phyloP scores from a whole-genome alignment of 2,329 filamentous ascomycete genomes.

The Pochonia chlamydosporia region DNA sequence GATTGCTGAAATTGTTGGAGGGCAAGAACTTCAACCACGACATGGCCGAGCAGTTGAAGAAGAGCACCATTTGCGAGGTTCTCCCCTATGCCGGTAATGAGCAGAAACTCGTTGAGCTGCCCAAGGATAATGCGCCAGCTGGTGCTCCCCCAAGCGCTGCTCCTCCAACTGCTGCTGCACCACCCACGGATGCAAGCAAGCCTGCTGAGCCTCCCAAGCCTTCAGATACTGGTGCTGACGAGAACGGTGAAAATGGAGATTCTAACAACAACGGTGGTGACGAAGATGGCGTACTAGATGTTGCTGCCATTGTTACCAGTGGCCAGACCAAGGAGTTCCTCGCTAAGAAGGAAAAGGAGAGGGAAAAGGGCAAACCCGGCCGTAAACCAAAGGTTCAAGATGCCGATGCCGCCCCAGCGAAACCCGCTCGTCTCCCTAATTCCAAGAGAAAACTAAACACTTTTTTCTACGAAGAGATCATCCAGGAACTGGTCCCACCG shows the following conservation, averaged over 20 bases:
- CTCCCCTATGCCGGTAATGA: conserved; percentile 47
- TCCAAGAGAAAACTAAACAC: conserved; percentile 62
- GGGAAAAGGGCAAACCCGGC: conserved; percentile 61
- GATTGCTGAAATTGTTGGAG: conserved; percentile 61
- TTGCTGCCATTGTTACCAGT: conserved; percentile 77
- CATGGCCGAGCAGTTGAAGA: conserved; percentile 67
- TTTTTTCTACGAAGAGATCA: conserved; percentile 68
- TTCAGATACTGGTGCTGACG: conserved; percentile 25
- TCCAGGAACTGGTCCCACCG: conserved; percentile 46
- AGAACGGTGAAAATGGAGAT: conserved; percentile 29
- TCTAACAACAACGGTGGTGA: conserved; percentile 26
- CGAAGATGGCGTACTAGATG: conserved; percentile 72
- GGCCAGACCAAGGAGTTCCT: conserved; percentile 79
- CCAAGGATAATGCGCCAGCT: conserved; percentile 25
- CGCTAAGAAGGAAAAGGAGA: conserved; percentile 77
- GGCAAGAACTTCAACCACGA: conserved; percentile 54
- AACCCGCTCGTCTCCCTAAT: conserved; percentile 60
- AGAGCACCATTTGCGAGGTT: conserved; percentile 61
- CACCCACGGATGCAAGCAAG: conserved; percentile 29
- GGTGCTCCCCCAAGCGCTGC: conserved; percentile 11
- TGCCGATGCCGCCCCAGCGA: conserved; percentile 45
- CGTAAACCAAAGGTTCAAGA: conserved; percentile 46
- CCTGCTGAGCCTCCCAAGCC: conserved; percentile 15
- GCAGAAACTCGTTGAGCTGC: conserved; percentile 43
- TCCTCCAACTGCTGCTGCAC: conserved; percentile 21